These are phyloP conservation scores for Lophiostoma macrostomum DNA, from an alignment of 495 filamentous ascomycete genomes.

Conservation along the genomic window DNA sequence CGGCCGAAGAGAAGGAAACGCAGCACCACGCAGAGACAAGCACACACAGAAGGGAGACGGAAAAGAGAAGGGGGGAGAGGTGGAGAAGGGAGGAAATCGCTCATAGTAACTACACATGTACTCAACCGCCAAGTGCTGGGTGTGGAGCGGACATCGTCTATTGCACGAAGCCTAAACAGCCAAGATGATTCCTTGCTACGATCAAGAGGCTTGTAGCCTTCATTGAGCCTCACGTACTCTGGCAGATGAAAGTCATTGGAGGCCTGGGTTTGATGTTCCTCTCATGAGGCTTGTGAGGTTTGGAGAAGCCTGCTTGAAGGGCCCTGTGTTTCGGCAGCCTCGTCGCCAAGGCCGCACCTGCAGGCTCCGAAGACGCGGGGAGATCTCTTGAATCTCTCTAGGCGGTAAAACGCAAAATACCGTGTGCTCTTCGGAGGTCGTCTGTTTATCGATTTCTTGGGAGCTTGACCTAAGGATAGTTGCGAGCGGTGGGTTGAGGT, in stretches of 20 bases:
- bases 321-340: too few relatives aligned
- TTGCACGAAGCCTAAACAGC: slow-evolving; percentile 18
- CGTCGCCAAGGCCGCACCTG: too few relatives aligned
- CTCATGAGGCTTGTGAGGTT: slow-evolving; percentile 18
- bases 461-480: too few relatives aligned
- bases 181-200: slow-evolving; percentile 7
- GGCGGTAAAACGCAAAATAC: too few relatives aligned
- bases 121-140: background rate
- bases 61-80: background rate
- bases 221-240: background rate
- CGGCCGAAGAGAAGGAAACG: slow-evolving; percentile 28
- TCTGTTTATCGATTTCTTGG: too few relatives aligned
- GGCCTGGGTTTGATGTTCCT: slow-evolving; percentile 14
- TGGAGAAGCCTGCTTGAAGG: too few relatives aligned
- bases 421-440: too few relatives aligned
- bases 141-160: slow-evolving; percentile 11
- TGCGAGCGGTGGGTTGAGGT: too few relatives aligned
- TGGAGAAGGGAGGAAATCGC: background rate
- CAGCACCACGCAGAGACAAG: background rate
- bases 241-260: background rate
- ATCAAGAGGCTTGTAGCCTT: background rate
- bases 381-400: too few relatives aligned
- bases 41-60: background rate
- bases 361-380: too few relatives aligned
- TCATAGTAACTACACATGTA: background rate